Percentiles rank a stretch among this genome's conserved stretches.
Conservation (phyloP, 495 filamentous ascomycete species). For the Aspergillus ellipticus region DNA sequence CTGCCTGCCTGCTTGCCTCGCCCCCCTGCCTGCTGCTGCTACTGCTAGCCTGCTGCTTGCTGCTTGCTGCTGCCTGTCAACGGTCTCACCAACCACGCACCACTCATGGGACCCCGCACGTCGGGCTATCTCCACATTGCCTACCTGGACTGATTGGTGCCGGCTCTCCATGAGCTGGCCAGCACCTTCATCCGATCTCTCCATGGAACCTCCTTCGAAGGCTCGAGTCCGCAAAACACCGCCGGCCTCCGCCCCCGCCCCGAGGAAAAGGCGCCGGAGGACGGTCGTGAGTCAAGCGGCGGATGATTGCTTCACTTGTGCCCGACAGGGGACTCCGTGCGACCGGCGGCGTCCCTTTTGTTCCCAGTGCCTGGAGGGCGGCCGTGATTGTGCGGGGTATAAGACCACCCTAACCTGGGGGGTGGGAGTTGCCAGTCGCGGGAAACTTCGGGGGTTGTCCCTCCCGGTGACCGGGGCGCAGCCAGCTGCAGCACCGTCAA, state of each 20-base stretch:
- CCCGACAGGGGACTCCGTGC: slow-evolving; percentile 76
- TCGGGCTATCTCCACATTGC: slow-evolving; percentile 16
- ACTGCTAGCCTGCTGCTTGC: background rate
- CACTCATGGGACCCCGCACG: slow-evolving; percentile 24
- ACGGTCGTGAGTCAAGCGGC: slow-evolving; percentile 85
- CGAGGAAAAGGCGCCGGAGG: slow-evolving; percentile 80
- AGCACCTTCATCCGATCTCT: slow-evolving; percentile 1
- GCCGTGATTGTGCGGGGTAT: slow-evolving; percentile 94
- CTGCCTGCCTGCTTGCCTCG: background rate
- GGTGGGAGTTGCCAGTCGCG: slow-evolving; percentile 91
- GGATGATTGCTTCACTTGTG: slow-evolving; percentile 94
- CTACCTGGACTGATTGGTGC: slow-evolving; percentile 1
- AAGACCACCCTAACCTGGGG: slow-evolving; percentile 98
- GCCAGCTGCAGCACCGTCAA: slow-evolving; percentile 14
- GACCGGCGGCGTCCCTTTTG: slow-evolving; percentile 94
- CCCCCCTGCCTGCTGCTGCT: background rate
- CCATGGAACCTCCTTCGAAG: slow-evolving; percentile 25
- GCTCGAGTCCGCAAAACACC: slow-evolving; percentile 27
- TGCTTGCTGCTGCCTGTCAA: slow-evolving; percentile 1
- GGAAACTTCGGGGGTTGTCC: slow-evolving; percentile 86
- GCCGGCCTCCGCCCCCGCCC: slow-evolving; percentile 17
- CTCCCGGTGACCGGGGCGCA: slow-evolving; percentile 62
- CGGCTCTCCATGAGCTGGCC: background rate
- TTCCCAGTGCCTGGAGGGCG: slow-evolving; percentile 85
- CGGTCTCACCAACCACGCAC: background rate